Evolutionary conservation across 805 yeast genomes (phyloP).

Genomic region (Ogataea haglerorum): DNA sequence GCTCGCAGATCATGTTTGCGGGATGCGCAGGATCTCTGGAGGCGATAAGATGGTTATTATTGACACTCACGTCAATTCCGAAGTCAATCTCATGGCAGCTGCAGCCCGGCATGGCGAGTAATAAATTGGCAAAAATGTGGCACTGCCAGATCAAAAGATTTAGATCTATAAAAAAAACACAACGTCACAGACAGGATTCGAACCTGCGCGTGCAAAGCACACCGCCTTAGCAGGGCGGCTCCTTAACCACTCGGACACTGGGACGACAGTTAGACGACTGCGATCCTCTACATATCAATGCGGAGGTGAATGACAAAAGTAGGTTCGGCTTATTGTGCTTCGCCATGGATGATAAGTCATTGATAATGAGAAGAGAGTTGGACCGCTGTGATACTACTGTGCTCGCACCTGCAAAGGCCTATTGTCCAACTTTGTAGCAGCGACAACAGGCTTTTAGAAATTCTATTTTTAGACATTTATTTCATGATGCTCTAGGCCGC

Average conservation of each 20-base stretch:
- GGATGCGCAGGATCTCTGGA: slow-evolving; percentile 50
- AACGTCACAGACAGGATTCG: slow-evolving; percentile 99
- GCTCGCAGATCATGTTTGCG: slow-evolving; percentile 77
- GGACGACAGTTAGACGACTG: slow-evolving; percentile 29
- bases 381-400: no score
- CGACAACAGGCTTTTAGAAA: no score
- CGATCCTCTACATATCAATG: no score
- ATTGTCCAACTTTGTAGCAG: no score
- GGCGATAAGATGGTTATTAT: slow-evolving; percentile 17
- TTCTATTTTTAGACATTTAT: no score
- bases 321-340: no score
- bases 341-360: no score
- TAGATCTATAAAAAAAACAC: no score
- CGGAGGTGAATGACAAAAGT: no score
- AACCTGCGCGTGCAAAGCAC: slow-evolving; percentile 97
- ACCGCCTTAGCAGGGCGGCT: slow-evolving; percentile 82
- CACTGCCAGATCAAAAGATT: not conserved
- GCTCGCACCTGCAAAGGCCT: no score
- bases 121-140: not conserved
- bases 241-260: slow-evolving; percentile 77
- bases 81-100: slow-evolving; percentile 5
- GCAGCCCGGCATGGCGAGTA: slow-evolving; percentile 9
- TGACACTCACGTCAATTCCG: not conserved
- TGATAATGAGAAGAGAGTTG: no score
- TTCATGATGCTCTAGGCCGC: no score